Base-by-base conservation (phyloP, 176 grass and related monocot species). In the Zizania latifolia region DNA sequence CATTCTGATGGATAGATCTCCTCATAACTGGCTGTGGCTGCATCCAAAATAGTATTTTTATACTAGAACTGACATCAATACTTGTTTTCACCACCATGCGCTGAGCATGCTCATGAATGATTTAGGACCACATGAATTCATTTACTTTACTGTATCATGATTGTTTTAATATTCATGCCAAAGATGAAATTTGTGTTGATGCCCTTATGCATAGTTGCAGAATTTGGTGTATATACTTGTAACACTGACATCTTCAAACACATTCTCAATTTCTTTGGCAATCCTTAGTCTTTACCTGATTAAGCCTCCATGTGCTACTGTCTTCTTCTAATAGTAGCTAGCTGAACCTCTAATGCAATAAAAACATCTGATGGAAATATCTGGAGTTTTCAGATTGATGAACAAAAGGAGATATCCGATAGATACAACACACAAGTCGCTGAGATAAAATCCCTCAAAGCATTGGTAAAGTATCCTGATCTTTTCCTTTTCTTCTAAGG, bases 391-490 rank as follows among this genome's bases (percentile, higher is more conserved):
- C 86, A 98, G 91, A 81, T 89, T 78, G 38, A 50, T 51, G 91
- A 94, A 53, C 91, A 94, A 36, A 92, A 82, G 71, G 71, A 35
- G 67, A 70, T 98, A 48, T 85, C 83, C 15, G 58, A 78, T 78
- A 83, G 54, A 78, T 98, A 84, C 84, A 85, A 65, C 8, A 36
- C 41, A 39, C 77, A 94, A 83, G 54, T 89, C 70, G 82, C 54
- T 76, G 91, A 92, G 71, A 83, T 91, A 36, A 92, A 94, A 79
- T 81, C 89, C 31, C 86, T 94, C 79, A 93, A 91, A 87, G 72
- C 71, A 72, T 72, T 87, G 94, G 94, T 97, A 97, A 83, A 78
- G 22, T 89, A 34, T 67, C 17, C 30, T 61, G 11, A 44, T 77
- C 26, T 33, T 83, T 48, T 70, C 56, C 68, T 72, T 65, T 73